These are phyloP conservation scores for Closterium sp. DNA, from an alignment of 139 green algal genomes.

Conservation along the genomic window DNA sequence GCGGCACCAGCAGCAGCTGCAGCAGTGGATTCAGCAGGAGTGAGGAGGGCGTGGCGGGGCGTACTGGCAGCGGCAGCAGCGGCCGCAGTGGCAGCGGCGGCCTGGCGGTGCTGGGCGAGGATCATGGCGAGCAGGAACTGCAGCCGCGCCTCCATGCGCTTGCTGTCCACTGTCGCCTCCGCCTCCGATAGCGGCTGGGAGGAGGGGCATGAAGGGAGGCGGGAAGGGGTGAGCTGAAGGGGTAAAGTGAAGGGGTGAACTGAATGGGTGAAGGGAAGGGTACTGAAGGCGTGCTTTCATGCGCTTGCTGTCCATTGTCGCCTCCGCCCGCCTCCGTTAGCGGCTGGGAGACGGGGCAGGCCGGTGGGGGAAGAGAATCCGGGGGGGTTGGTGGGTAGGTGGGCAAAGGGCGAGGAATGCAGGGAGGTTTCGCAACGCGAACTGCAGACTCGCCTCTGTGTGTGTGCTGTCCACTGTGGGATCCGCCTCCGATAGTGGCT, in stretches of 20 bases:
- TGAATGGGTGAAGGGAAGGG: too few species aligned
- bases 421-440: too few species aligned
- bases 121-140: constrained; percentile 21
- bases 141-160: not conserved
- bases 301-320: not conserved
- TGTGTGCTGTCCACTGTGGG: too few species aligned
- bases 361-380: too few species aligned
- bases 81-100: not conserved
- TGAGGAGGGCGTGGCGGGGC: too few species aligned
- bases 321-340: not conserved
- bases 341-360: not conserved
- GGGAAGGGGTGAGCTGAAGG: not conserved
- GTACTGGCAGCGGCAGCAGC: not conserved
- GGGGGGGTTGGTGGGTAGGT: not conserved
- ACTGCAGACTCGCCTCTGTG: too few species aligned
- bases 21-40: not conserved
- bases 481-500: too few species aligned
- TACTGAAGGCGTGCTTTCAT: constrained; percentile 13
- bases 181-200: not conserved
- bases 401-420: not conserved
- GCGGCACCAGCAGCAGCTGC: not conserved
- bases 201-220: not conserved
- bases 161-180: not conserved
- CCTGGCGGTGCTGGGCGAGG: not conserved
- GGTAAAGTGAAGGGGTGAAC: not conserved